Percentiles rank a stretch among this genome's conserved stretches.
Evolutionary conservation across 139 green algal species (phyloP).

Genomic region (Trebouxia sp.): DNA sequence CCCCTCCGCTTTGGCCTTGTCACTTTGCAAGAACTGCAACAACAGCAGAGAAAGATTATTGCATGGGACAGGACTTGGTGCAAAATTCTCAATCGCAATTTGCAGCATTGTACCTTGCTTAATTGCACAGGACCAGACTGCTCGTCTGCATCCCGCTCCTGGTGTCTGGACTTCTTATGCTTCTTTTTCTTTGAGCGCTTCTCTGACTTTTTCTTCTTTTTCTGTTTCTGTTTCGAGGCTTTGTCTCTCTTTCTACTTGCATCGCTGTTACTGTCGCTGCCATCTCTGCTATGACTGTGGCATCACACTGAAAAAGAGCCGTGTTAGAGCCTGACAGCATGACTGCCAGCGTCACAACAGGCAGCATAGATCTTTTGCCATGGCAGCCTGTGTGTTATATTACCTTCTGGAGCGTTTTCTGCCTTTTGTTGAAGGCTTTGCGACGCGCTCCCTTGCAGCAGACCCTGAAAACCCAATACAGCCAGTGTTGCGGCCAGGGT

Average conservation of each 20-base stretch:
- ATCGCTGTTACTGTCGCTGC: conserved; percentile 9
- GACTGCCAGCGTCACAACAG: no score
- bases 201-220: conserved; percentile 1
- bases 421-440: no score
- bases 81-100: no score
- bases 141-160: background rate
- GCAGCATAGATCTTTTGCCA: no score
- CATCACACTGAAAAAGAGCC: conserved; percentile 7
- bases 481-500: no score
- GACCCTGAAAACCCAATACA: no score
- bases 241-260: background rate
- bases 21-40: background rate
- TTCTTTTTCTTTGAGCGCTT: conserved; percentile 20
- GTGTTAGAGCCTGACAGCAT: background rate
- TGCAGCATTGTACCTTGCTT: background rate
- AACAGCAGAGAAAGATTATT: no score
- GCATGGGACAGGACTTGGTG: background rate
- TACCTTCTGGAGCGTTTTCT: background rate
- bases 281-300: background rate
- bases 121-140: conserved; percentile 21
- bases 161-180: conserved; percentile 23
- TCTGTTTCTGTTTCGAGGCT: background rate
- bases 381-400: no score
- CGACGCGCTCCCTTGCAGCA: no score
- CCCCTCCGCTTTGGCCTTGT: background rate